phyloP scores from a whole-genome alignment of 306 rosid species.

The Vigna hirtella region DNA sequence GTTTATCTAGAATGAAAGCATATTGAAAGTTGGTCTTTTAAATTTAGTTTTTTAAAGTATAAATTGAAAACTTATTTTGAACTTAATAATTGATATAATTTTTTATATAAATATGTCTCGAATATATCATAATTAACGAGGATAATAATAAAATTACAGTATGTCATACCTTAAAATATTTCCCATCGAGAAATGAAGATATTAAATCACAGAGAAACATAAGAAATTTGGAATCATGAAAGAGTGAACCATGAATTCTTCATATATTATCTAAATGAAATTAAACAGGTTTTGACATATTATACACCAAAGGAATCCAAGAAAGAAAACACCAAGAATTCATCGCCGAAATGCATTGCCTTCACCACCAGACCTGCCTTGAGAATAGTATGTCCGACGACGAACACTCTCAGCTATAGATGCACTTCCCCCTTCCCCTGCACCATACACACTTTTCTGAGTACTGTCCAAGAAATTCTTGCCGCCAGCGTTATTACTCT shows the following conservation, averaged over 20 bases:
- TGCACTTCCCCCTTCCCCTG: slow-evolving; percentile 85
- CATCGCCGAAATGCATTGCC: slow-evolving; percentile 82
- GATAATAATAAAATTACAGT: no score
- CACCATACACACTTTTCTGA: slow-evolving; percentile 81
- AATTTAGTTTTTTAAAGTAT: no score
- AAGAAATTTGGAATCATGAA: background rate
- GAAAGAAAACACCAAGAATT: background rate
- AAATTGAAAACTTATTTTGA: no score
- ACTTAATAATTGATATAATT: no score
- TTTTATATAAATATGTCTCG: no score
- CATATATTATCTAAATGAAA: slow-evolving; percentile 4
- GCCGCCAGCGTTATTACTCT: slow-evolving; percentile 47
- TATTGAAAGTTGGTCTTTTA: no score
- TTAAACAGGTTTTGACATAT: slow-evolving; percentile 13
- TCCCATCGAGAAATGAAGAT: background rate
- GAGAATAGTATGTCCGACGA: slow-evolving; percentile 86
- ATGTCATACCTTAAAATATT: background rate
- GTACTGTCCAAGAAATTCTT: slow-evolving; percentile 85
- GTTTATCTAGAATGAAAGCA: no score
- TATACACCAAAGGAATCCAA: slow-evolving; percentile 24
- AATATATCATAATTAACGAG: no score
- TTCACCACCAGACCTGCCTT: slow-evolving; percentile 69
- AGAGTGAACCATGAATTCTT: slow-evolving; percentile 2
- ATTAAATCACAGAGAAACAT: slow-evolving; percentile 8
- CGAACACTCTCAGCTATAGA: slow-evolving; percentile 96